A percentile compares a stretch with the other conserved stretches of the same genome.
Evolutionary conservation across 1,284 basidiomycete species (phyloP).

Genomic region (Inonotus hispidus): DNA sequence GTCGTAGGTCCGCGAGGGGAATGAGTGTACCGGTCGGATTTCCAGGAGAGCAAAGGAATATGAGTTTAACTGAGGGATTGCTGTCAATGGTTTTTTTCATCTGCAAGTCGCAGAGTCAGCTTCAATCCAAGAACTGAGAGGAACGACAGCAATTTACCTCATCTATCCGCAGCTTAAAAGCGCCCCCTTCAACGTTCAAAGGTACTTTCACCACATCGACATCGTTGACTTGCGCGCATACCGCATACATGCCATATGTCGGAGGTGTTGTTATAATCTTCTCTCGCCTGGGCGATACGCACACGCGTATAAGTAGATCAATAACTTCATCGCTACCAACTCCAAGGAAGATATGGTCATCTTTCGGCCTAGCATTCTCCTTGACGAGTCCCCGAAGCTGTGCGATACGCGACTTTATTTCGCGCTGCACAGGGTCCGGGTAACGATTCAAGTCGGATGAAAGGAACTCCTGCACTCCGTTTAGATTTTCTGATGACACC

Average conservation of each 20-base stretch:
- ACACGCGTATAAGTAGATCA: slow-evolving; percentile 89
- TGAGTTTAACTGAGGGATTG: slow-evolving; percentile 79
- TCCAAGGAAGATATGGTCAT: slow-evolving; percentile 82
- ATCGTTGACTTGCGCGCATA: slow-evolving; percentile 95
- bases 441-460: slow-evolving; percentile 73
- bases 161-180: slow-evolving; percentile 69
- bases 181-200: slow-evolving; percentile 67
- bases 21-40: slow-evolving; percentile 95
- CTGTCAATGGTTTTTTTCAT: slow-evolving; percentile 64
- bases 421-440: slow-evolving; percentile 78
- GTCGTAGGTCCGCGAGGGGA: slow-evolving; percentile 61
- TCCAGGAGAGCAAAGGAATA: slow-evolving; percentile 96
- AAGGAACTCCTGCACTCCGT: slow-evolving; percentile 32
- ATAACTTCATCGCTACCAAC: slow-evolving; percentile 98
- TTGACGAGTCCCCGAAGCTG: slow-evolving; percentile 60
- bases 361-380: slow-evolving; percentile 25
- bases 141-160: slow-evolving; percentile 46
- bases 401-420: slow-evolving; percentile 77
- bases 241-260: slow-evolving; percentile 97
- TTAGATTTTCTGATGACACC: slow-evolving; percentile 2
- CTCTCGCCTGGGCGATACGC: slow-evolving; percentile 73
- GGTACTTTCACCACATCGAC: slow-evolving; percentile 80
- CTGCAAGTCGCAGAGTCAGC: slow-evolving; percentile 33
- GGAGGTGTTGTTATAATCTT: slow-evolving; percentile 87
- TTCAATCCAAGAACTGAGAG: not conserved